Evolutionary conservation across 805 yeast genomes (phyloP), one percentile per base, ranked within the genome.

Genomic region (Schwanniomyces vanrijiae): DNA sequence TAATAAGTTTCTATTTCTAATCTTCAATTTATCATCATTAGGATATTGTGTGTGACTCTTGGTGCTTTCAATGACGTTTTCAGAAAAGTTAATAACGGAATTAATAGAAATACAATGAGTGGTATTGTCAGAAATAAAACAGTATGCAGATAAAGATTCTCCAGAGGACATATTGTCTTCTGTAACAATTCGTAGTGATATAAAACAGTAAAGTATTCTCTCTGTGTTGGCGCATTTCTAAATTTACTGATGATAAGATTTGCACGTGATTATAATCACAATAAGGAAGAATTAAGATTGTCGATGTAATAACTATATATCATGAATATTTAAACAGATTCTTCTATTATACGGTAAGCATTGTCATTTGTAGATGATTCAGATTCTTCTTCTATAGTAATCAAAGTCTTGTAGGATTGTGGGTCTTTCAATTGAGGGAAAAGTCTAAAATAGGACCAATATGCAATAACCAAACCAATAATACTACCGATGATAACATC

Each of bases 401-500:
- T 50, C 9, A 60, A 59, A 0, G 83, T 83, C 38, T 71, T 71
- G 55, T 72, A 77, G 50, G 76, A 61, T 35, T 55, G 55, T 0
- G 52, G 50, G 45, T 63, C 53, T 1, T 54, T 47, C 20, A 77
- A 46, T 2, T 54, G 19, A 1, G 86, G 86, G 65, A 77, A 84
- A 37, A 76, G 64, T 29, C 85, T 66, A 54, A 75, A 63, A 54
- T 84, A 84, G 21, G 80, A 68, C 76, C 80, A 75, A 64, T 67
- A 69, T 0, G 91, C 92, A 28, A 85, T 66, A 2, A 70, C 48
- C 4, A 68, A 52, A 1, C 99, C 99, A 2, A 92, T 60, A 1
- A 73, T 14, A 24, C 86, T 73, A 3, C 99, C 99, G 13, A 85
- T 59, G 1, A 86, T 55, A 1, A 94, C 86, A 65, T 92, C 99